Evolutionary conservation across 1,284 basidiomycete species (phyloP), one percentile per base, ranked within the genome.

Genomic region (Apiotrichum gamsii): DNA sequence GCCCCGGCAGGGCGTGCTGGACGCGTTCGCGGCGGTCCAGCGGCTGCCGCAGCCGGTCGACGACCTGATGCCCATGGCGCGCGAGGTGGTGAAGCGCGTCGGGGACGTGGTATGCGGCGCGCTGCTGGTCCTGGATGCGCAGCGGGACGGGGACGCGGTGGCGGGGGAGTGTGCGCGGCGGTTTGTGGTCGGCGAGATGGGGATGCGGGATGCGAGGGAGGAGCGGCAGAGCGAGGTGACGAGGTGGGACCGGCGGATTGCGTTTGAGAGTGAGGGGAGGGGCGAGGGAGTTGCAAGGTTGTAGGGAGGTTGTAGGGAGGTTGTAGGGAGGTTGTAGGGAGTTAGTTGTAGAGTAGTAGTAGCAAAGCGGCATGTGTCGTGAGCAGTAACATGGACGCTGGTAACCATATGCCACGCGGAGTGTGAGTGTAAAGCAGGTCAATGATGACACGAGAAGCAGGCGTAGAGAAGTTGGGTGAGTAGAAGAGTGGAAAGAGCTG

Each of bases 61-160:
- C 29, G 46, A 42, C 21, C 39, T 47, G 16, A 32, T 51, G 42
- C 31, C 53, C 6, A 43, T 34, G 14, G 53, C 45, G 3, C 42
- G 53, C 18, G 28, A 48, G 9, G 29, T 54, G 31, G 21, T 34
- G 35, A 43, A 35, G 36, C 32, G 31, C 28, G 19, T 54, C 30
- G 49, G 43, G 20, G 53, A 54, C 40, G 45, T 54, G 14, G 25
- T 54, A 8, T 24, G 32, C 5, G 53, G 49, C 3, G 39, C 49
- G 28, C 46, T 54, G 8, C 43, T 54, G 2, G 30, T 51, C 18
- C 40, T 47, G 19, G 53, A 54, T 30, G 53, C 53, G 0, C 40
- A 45, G 37, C 39, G 49, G 5, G 52, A 54, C 34, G 46, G 37
- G 23, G 43, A 48, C 43, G 19, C 38, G 4, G 32, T 49, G 18